These are phyloP conservation scores for Nemania sp. DNA, from an alignment of 2,329 filamentous ascomycete species.

Conservation along the genomic window DNA sequence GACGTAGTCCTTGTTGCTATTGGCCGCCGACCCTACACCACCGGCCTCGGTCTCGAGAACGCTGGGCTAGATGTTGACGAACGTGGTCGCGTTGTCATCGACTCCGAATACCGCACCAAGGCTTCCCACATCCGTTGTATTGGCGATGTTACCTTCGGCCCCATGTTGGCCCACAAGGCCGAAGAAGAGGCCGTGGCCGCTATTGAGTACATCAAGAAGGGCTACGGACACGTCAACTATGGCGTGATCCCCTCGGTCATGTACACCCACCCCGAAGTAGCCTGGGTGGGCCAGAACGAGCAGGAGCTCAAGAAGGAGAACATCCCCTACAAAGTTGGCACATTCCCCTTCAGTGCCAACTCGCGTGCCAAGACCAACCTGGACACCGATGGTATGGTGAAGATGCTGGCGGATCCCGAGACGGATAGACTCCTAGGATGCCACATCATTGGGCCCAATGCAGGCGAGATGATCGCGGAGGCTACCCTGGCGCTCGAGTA, in stretches of 20 bases:
- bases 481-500: conserved; percentile 95
- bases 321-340: conserved; percentile 89
- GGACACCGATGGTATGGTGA: conserved; percentile 93
- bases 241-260: conserved; percentile 96
- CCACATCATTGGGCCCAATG: conserved; percentile 94
- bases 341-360: conserved; percentile 98
- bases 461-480: conserved; percentile 99
- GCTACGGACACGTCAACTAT: conserved; percentile 98
- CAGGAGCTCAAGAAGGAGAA: conserved; percentile 89
- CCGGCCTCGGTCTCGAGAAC: conserved; percentile 90
- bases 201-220: conserved; percentile 97
- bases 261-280: conserved; percentile 98
- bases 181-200: conserved; percentile 97
- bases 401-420: conserved; percentile 95
- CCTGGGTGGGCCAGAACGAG: conserved; percentile 98
- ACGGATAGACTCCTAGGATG: conserved; percentile 94
- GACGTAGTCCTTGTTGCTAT: conserved; percentile 97
- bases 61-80: conserved; percentile 91
- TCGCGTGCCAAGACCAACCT: conserved; percentile 98
- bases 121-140: conserved; percentile 95
- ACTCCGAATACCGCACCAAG: conserved; percentile 99
- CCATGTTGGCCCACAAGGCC: conserved; percentile 99
- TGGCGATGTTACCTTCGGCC: conserved; percentile 94
- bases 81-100: conserved; percentile 91
- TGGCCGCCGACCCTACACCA: conserved; percentile 92